Evolutionary conservation across 2,329 filamentous ascomycete genomes (phyloP), one percentile per base, ranked within the genome.

Genomic region (Fusarium subtropicale): DNA sequence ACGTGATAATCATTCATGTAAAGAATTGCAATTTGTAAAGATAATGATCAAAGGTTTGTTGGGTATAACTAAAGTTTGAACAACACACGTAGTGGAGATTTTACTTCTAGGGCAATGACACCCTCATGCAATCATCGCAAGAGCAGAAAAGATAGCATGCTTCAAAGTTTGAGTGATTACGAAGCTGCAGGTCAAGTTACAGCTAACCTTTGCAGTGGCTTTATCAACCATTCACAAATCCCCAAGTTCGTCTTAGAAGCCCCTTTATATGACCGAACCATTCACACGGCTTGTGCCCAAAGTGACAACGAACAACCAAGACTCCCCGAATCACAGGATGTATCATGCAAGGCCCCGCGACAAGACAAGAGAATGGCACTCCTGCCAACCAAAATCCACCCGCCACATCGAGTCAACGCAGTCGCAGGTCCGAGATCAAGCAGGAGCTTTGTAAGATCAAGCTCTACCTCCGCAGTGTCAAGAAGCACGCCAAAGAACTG

Each of bases 361-460:
- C n/a, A 15, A 20, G 7, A 13, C 3, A 39, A 20, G 12, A 22
- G 12, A 20, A 22, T 4, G 2, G 12, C 20, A 13, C 6, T 12
- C 1, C 11, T 8, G 1, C 4, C n/a, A 20, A 22, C 12, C 3
- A 15, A 33, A 8, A n/a, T 20, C 22, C 13, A n/a, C 5, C 12
- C 5, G 28, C 1, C 5, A 7, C 12, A 15, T 30, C n/a, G 0
- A 5, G 0, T n/a, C 8, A 20, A 13, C 36, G n/a, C 3, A 6
- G 20, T 15, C 28, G 44, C 28, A 31, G 12, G 13, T 46, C 7
- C 28, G 11, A 16, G 7, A 31, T 20, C 1, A 15, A 22, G 7
- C 4, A 31, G 18, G 8, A 31, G 18, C n/a, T 46, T 5, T n/a
- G 28, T 7, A 5, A 20, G 12, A 20, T 22, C 13, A 46, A 30